Base-by-base conservation (phyloP, 768 basidiomycete genomes). In the Leccinum fibrillosum region DNA sequence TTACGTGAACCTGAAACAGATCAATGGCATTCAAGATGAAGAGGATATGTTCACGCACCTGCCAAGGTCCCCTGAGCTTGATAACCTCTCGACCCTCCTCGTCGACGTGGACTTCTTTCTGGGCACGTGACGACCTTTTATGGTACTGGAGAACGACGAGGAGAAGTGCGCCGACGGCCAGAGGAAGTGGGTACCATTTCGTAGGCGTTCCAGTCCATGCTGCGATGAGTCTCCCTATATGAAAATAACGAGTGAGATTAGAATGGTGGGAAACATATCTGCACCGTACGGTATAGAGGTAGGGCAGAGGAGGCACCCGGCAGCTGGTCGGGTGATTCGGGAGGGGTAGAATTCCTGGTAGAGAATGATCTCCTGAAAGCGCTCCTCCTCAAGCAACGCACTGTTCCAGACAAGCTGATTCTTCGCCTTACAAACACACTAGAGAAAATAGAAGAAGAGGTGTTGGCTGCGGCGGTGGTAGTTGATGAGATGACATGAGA, bases 171-270 rank as follows among this genome's bases (percentile, higher is more conserved):
- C 94, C 94, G 28, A 94, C 88, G 11, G 92, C 92, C 56, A 96
- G 75, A 15, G 94, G 94, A 48, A 98, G 82, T 10, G 95, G 95
- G 64, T 95, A 96, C 95, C 95, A 98, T 73, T 86, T 91, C 35
- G 90, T 94, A 0, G 93, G 92, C 0, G 95, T 94, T 66, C 86
- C 78, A 5, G 81, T 86, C 92, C 92, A 94, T 26, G 92, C 90
- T 59, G 82, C 80, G 28, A 89, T 77, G 7, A 95, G 73, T 69
- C 80, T 84, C 45, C 82, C 89, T 87, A 53, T 26, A 13, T 1
- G 2, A 44, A 3, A 4, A 47, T 61, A 5, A 52, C 2, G 15
- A 57, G 50, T 58, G 49, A 66, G 60, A 59, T 58, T 28, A 17
- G 50, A 21, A 37, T 52, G 42, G 42, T 30, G 53, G 8, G 19